Evolutionary conservation across 495 filamentous ascomycete genomes (phyloP), one percentile per base, ranked within the genome.

Genomic region (Aspergillus funiculosus): DNA sequence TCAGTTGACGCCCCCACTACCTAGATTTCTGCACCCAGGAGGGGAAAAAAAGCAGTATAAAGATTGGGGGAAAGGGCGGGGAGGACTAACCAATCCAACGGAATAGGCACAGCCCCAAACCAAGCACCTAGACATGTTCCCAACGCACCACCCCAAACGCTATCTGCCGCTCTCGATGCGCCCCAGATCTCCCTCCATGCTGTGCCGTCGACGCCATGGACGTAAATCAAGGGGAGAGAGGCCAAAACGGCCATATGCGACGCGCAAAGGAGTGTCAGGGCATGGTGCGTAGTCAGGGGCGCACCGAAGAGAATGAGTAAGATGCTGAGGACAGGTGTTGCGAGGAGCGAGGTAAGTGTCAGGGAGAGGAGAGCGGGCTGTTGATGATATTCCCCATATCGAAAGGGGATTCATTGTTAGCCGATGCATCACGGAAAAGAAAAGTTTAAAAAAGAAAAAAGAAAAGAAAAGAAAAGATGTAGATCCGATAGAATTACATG

Each of bases 231-330:
- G 0, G 87, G 84, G 28, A 86, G 77, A 0, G 82, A 68, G 2
- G 79, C 76, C 9, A 98, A 75, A 0, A 94, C 57, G 11, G 91
- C 80, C 50, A 95, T 76, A 62, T 97, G 89, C 8, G 81, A 76
- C 1, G 87, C 86, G 62, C 79, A 82, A 21, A 95, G 79, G 24
- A 86, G 42, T 2, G 91, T 98, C 34, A 94, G 81, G 7, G 69
- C 39, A 40, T 85, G 69, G 59, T 95, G 89, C 0, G 89, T 90
- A 13, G 87, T 89, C 40, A 92, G 61, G 0, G 92, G 92, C 10
- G 91, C 92, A 48, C 92, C 94, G 66, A 96, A 91, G 41, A 95
- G 80, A 57, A 97, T 72, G 51, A 94, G 73, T 17, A 81, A 58
- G 43, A 75, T 61, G 51, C 81, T 69, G 21, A 94, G 67, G 34